These are phyloP conservation scores for Corchorus capsularis DNA, from an alignment of 345 rosid species.

Conservation along the genomic window DNA sequence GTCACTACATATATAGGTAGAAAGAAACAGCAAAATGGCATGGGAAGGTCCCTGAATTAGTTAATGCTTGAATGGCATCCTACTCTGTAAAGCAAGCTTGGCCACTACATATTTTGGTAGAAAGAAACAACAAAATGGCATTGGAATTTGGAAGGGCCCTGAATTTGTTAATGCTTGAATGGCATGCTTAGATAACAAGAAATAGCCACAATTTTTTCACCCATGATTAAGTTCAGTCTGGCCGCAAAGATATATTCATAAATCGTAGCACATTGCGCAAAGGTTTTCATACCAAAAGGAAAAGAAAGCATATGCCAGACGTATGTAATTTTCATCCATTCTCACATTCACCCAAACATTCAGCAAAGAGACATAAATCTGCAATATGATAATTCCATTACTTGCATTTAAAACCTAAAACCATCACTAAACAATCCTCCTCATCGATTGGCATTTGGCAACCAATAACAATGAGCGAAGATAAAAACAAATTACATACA, in stretches of 20 bases:
- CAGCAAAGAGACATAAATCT: background rate
- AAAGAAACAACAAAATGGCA: too few species aligned
- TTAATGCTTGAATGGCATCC: too few species aligned
- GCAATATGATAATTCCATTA: background rate
- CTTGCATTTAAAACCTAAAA: background rate
- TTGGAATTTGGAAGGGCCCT: too few species aligned
- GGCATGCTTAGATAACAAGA: background rate
- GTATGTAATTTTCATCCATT: background rate
- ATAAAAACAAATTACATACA: background rate
- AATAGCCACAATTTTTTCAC: background rate
- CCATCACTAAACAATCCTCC: background rate
- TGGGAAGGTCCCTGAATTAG: background rate
- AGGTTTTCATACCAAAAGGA: background rate
- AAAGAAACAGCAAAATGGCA: background rate
- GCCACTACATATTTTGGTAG: too few species aligned
- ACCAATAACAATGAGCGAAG: background rate
- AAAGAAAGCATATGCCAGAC: background rate
- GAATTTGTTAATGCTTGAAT: background rate
- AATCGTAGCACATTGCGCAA: background rate
- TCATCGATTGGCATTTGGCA: background rate
- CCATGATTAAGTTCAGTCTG: background rate
- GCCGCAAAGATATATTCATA: background rate
- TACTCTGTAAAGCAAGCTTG: too few species aligned
- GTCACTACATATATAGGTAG: background rate
- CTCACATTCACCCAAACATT: background rate